phyloP scores from a whole-genome alignment of 176 grass and related monocot genomes.

The Melocanna baccifera region DNA sequence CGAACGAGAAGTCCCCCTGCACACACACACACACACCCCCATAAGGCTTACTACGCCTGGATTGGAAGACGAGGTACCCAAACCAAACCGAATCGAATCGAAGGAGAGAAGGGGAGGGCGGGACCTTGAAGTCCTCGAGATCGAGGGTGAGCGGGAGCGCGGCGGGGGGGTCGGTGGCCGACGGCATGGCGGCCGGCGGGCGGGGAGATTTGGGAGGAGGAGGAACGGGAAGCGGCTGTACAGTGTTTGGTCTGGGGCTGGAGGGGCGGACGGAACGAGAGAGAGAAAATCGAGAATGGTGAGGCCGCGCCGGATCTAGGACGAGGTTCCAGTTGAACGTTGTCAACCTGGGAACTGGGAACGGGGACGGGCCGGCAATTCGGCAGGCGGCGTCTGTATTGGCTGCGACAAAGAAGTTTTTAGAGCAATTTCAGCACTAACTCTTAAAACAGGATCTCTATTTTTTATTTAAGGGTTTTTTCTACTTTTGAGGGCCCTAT shows the following conservation, averaged over 20 bases:
- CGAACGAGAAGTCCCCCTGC: constrained; percentile 95
- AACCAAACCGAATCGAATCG: background rate
- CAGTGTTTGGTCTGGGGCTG: constrained; percentile 37
- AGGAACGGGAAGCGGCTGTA: background rate
- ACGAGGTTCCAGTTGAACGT: background rate
- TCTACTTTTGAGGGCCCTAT: too few species aligned
- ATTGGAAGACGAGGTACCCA: background rate
- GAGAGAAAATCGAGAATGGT: background rate
- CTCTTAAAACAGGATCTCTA: too few species aligned
- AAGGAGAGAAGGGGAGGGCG: background rate
- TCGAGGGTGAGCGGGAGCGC: constrained; percentile 85
- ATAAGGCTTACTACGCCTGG: background rate
- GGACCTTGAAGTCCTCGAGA: constrained; percentile 96
- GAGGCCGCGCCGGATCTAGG: background rate
- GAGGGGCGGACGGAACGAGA: constrained; percentile 18
- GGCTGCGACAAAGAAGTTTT: too few species aligned
- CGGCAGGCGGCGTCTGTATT: too few species aligned
- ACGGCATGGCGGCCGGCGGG: constrained; percentile 44
- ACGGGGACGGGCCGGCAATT: too few species aligned
- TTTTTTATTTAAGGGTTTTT: too few species aligned
- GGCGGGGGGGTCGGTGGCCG: constrained; percentile 34
- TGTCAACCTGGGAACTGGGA: too few species aligned
- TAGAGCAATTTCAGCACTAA: too few species aligned
- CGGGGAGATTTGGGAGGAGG: constrained; percentile 40
- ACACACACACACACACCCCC: background rate